A percentile compares a stretch with the other conserved stretches of the same genome.
Evolutionary conservation across 352 stramenopile species (phyloP).

Genomic region (Phytophthora fragariaefolia): DNA sequence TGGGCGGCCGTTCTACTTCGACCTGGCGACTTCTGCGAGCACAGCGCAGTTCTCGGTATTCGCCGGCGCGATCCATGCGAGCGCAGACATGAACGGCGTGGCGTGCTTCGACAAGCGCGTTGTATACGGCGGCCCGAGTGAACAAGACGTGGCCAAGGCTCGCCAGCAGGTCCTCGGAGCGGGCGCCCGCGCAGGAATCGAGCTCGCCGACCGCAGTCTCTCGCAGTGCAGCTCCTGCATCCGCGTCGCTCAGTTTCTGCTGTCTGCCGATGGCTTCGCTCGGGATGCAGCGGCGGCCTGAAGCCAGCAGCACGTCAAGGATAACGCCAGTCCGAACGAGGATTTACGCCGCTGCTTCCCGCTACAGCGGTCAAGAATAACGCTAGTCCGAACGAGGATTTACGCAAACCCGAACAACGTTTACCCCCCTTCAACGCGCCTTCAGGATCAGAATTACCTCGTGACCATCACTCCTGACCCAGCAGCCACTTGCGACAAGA

Average conservation of each 20-base stretch:
- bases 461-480: slow-evolving; percentile 1
- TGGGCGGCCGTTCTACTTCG: slow-evolving; percentile 12
- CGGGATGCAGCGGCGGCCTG: background rate
- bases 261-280: background rate
- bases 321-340: too few species aligned
- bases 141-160: slow-evolving; percentile 7
- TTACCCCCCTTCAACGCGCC: too few species aligned
- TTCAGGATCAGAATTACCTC: too few species aligned
- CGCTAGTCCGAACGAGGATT: too few species aligned
- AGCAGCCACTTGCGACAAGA: background rate
- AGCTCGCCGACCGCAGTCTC: background rate
- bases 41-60: slow-evolving; percentile 9
- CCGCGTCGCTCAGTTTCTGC: background rate
- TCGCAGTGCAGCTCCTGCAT: background rate
- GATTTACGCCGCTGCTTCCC: too few species aligned
- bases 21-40: slow-evolving; percentile 6
- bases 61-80: background rate
- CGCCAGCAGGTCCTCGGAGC: background rate
- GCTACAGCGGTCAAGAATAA: too few species aligned
- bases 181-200: background rate
- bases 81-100: slow-evolving; percentile 8
- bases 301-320: too few species aligned
- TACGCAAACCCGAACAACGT: too few species aligned
- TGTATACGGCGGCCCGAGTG: slow-evolving; percentile 12
- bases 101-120: slow-evolving; percentile 6